A percentile compares a stretch with the other conserved stretches of the same genome.
Conservation (phyloP, 2,329 filamentous ascomycete genomes). For the Ascochyta rabiei region DNA sequence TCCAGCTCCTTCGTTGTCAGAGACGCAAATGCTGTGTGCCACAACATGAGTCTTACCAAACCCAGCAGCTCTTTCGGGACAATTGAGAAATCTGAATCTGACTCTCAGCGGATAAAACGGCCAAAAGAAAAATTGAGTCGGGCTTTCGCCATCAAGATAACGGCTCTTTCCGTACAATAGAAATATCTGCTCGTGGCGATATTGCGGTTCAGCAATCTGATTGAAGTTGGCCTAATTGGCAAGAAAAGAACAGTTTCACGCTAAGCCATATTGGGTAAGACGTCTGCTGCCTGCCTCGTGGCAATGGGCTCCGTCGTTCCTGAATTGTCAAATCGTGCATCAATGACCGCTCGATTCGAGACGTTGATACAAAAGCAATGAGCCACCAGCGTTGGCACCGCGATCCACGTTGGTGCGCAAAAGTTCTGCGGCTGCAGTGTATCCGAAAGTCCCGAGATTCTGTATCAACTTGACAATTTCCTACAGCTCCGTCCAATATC, state of each 20-base stretch:
- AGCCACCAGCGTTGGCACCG: not conserved
- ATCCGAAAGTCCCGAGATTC: no score
- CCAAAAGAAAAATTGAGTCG: not conserved
- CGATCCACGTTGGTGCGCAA: not conserved
- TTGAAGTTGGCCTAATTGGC: not conserved
- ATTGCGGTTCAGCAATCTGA: not conserved
- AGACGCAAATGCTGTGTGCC: not conserved
- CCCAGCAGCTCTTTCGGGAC: not conserved
- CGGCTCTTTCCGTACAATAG: not conserved
- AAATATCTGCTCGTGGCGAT: not conserved
- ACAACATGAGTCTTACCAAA: not conserved
- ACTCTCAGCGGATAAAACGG: not conserved
- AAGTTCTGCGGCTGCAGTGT: no score
- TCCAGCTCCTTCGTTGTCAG: not conserved
- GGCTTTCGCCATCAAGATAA: not conserved
- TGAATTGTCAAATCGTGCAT: not conserved
- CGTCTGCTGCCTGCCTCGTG: conserved; percentile 7
- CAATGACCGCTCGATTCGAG: not conserved
- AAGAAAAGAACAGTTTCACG: not conserved
- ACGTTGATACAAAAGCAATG: conserved; percentile 10
- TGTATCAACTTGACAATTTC: not conserved
- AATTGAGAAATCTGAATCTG: not conserved
- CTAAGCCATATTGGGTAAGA: not conserved
- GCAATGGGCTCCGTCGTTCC: not conserved
- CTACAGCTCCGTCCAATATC: no score